Evolutionary conservation across 2,329 filamentous ascomycete species (phyloP), one percentile per base, ranked within the genome.

Genomic region (Drechslerella dactyloides): DNA sequence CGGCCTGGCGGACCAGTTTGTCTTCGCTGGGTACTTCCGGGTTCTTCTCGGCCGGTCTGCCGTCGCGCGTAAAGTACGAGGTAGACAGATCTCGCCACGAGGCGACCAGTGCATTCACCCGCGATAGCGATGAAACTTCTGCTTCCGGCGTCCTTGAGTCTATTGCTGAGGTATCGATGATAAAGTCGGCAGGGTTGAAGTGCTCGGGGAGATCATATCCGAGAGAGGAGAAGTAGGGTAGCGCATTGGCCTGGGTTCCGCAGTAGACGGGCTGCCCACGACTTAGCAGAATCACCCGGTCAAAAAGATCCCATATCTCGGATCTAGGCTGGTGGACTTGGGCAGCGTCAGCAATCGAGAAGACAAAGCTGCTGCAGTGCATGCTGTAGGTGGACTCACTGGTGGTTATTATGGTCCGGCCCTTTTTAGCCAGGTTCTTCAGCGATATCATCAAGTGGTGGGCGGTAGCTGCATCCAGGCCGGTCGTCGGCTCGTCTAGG

Each of bases 271-370:
- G 85, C 35, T 84, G 85, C 0, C 90, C 90, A 75, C 83, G 84
- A 1, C 88, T 87, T 1, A 93, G 78, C 11, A 93, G 82, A 8
- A 91, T 82, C 6, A 92, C 82, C 68, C 87, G 86, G 78, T 92
- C 89, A 76, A 93, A 90, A 15, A 91, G 82, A 33, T 85, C 84
- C 89, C 89, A 93, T 13, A 93, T 92, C 77, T 92, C 90, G 0
- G 89, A 91, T 19, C 90, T 83, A 19, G 90, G 90, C 73, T 91
- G 88, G 77, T 93, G 90, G 37, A 93, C 69, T 73, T 54, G 17
- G 30, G 13, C n/a, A 21, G 11, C 15, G 46, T 44, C 8, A 53
- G 53, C n/a, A 51, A 19, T 23, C 7, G 17, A 44, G 10, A 44
- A 10, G 19, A 48, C 46, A 52, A 17, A 27, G 15, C 40, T 33